Base-by-base conservation (phyloP, 768 basidiomycete genomes). In the Antrodiella citrinella region DNA sequence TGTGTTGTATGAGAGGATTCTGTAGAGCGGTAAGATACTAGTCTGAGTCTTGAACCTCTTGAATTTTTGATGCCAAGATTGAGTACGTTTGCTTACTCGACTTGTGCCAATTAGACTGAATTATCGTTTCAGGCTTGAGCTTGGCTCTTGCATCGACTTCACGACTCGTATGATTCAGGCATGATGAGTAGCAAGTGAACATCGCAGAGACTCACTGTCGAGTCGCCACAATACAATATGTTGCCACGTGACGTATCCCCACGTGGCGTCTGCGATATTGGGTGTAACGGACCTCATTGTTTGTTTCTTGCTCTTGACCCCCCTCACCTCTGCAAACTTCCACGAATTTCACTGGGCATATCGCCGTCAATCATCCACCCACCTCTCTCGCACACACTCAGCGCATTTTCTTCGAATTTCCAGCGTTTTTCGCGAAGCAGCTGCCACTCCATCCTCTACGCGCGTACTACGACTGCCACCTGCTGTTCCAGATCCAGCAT, bases 361-460 rank as follows among this genome's bases (percentile, higher is more conserved):
- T 35, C 15, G 30, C 15, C 30, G 30, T 15, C 30, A 35, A 7
- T 15, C 15, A 15, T 15, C 30, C 30, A 7, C 30, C 15, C 30
- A 35, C 15, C 7, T 7, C 30, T 7, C 30, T 15, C 15, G 30
- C 15, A 15, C 30, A 7, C 30, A 35, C 30, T 35, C 30, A 7
- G 15, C 30, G 30, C 30, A 35, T 15, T 35, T 15, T 15, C 7
- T 15, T 35, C 30, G 30, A 35, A 35, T 35, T 15, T 15, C 30
- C 30, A 40, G 38, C 48, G 13, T 20, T 26, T 35, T 12, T n/a
- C 46, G 15, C 13, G 44, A 51, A 43, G 26, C 35, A 51, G 30
- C 50, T 39, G 25, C 23, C 20, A 22, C 45, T 15, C n/a, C 20
- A 20, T 22, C n/a, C 18, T 24, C 45, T 20, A 13, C 23, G 45